Evolutionary conservation across 495 filamentous ascomycete genomes (phyloP).

Genomic region (Staphylotrichum tortipilum): DNA sequence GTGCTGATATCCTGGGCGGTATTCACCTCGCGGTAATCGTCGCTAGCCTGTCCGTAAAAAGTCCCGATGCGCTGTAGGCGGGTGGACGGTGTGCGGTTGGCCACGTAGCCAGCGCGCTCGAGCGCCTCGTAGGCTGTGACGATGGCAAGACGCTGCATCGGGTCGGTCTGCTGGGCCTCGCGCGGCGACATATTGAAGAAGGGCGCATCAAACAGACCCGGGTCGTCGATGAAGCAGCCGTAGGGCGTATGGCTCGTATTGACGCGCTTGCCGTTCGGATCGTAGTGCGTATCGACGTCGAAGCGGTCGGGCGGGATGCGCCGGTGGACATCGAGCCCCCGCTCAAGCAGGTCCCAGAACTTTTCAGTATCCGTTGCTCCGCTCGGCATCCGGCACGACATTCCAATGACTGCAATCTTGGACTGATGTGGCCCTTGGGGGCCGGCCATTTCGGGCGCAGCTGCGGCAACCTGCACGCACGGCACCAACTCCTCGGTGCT

Average conservation of each 20-base stretch:
- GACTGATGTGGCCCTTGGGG: conserved; percentile 7
- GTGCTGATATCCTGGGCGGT: conserved; percentile 87
- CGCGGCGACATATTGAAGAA: conserved; percentile 97
- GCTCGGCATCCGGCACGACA: conserved; percentile 67
- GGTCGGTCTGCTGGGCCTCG: conserved; percentile 82
- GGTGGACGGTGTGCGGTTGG: conserved; percentile 75
- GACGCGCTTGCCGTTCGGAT: conserved; percentile 62
- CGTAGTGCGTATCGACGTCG: conserved; percentile 70
- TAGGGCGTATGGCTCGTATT: conserved; percentile 79
- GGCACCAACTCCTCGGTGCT: too few species aligned
- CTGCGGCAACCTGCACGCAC: too few species aligned
- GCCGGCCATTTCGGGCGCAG: too few species aligned
- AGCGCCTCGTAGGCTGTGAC: conserved; percentile 83
- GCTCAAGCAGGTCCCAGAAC: conserved; percentile 64
- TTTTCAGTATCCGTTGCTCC: conserved; percentile 50
- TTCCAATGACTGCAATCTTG: conserved; percentile 53
- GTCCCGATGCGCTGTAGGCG: conserved; percentile 76
- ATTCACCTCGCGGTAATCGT: conserved; percentile 88
- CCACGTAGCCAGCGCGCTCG: conserved; percentile 82
- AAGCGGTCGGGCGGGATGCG: conserved; percentile 66
- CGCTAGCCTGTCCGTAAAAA: conserved; percentile 87
- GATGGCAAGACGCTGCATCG: conserved; percentile 76
- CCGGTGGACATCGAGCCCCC: conserved; percentile 52
- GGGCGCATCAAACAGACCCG: conserved; percentile 72
- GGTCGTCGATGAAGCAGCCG: conserved; percentile 82